Base-by-base conservation (phyloP, 2,329 filamentous ascomycete species). In the Sclerotinia minor region DNA sequence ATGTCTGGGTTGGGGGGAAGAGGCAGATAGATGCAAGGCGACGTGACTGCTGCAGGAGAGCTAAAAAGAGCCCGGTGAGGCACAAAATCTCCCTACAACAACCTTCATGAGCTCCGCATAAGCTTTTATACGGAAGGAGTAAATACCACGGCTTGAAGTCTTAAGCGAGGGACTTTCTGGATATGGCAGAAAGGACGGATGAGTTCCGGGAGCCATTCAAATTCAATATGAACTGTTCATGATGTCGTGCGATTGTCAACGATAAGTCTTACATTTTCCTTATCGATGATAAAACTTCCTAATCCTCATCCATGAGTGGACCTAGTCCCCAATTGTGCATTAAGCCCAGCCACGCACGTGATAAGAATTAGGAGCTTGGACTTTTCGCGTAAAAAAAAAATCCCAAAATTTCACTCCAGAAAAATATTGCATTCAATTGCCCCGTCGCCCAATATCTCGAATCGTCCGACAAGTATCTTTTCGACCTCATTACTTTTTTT, bases 401-500 rank as follows among this genome's bases (percentile, higher is more conserved):
- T 47, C 47, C 47, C 49, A 67, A 63, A 67, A 67, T 45, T 63
- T 67, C 57, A 53, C 44, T 54, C 69, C 64, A 66, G 68, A 67
- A 69, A 57, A 50, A 65, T 67, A 71, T 66, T 68, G 73, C 73
- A 61, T 61, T 49, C 57, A 63, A 67, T 63, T 67, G 65, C 63
- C 65, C 47, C 38, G 65, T 67, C 44, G 65, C 55, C 54, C 45
- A 58, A 67, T 44, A 63, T 67, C 57, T 67, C 35, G 47, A 67
- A 54, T 67, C 64, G 57, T 67, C 64, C 47, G 57, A 69, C 72
- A 69, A 69, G 68, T 74, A 70, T 69, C 29, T 44, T 58, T 67
- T 55, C 32, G 58, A 60, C 52, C 26, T 69, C 55, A 67, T 64
- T 65, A 70, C 54, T 66, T 65, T 64, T 64, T 64, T 69, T 57